A percentile compares a stretch with the other conserved stretches of the same genome.
Conservation (phyloP, 2,329 filamentous ascomycete species). For the Bimuria novae-zelandiae region DNA sequence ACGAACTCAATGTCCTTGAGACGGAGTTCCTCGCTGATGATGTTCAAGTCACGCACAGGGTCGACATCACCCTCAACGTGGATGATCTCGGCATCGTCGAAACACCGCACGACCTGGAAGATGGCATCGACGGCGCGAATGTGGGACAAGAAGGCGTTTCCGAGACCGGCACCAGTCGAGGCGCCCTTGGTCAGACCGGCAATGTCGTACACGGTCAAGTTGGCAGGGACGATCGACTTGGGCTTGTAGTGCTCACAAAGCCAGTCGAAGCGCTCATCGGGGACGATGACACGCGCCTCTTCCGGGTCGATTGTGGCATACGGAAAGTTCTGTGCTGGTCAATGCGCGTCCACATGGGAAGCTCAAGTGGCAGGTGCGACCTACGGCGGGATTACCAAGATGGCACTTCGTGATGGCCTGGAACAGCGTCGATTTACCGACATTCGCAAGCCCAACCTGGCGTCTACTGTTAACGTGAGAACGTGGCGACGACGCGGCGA, state of each 20-base stretch:
- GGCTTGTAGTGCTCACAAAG: constrained; percentile 95
- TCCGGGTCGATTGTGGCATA: constrained; percentile 99
- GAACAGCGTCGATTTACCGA: constrained; percentile 99
- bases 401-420: constrained; percentile 98
- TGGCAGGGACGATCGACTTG: constrained; percentile 95
- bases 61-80: constrained; percentile 99
- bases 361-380: constrained; percentile 38
- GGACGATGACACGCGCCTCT: constrained; percentile 95
- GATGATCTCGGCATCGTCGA: constrained; percentile 99
- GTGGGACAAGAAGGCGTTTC: constrained; percentile 97
- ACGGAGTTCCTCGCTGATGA: constrained; percentile 94
- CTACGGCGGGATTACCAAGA: constrained; percentile 93
- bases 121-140: constrained; percentile 98
- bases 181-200: constrained; percentile 94
- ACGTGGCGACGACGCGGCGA: constrained; percentile 36
- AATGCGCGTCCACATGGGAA: constrained; percentile 11
- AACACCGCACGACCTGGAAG: constrained; percentile 95
- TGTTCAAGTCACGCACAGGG: constrained; percentile 89
- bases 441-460: constrained; percentile 96
- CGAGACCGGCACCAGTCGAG: constrained; percentile 95
- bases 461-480: constrained; percentile 51
- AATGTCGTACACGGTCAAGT: constrained; percentile 98
- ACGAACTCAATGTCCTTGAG: constrained; percentile 99
- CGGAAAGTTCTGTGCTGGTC: constrained; percentile 78
- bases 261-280: constrained; percentile 96